A percentile compares a stretch with the other conserved stretches of the same genome.
These are phyloP conservation scores for Ceriops decandra DNA, from an alignment of 345 rosid species.

Conservation along the genomic window DNA sequence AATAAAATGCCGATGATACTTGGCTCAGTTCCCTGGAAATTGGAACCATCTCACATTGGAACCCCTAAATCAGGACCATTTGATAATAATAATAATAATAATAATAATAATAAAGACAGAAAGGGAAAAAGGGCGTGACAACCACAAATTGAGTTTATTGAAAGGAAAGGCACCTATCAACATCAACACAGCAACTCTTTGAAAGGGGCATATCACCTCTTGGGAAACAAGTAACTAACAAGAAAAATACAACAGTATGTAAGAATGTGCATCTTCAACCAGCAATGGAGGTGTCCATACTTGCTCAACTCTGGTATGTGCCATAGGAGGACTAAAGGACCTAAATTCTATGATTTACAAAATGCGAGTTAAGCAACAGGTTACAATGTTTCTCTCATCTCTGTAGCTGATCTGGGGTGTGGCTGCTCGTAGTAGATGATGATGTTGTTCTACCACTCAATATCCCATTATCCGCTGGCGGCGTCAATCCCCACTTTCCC, in stretches of 20 bases:
- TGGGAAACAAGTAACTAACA: not conserved
- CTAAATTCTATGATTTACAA: conserved; percentile 27
- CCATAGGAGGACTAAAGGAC: conserved; percentile 17
- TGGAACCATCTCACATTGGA: too few species aligned
- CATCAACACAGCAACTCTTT: conserved; percentile 17
- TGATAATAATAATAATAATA: not conserved
- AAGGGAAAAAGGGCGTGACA: not conserved
- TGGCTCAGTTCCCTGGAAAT: too few species aligned
- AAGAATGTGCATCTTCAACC: conserved; percentile 22
- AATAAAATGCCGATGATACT: too few species aligned
- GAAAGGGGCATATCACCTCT: conserved; percentile 3
- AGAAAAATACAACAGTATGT: not conserved
- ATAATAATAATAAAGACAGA: not conserved
- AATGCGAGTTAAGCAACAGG: conserved; percentile 7
- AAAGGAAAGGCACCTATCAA: conserved; percentile 3
- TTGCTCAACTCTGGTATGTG: conserved; percentile 12
- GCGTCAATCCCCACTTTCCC: conserved; percentile 66
- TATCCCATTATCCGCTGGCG: conserved; percentile 60
- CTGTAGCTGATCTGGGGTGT: conserved; percentile 61
- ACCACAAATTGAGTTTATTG: conserved; percentile 15
- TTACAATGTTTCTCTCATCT: conserved; percentile 38
- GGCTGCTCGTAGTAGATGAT: conserved; percentile 75
- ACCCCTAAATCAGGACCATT: not conserved
- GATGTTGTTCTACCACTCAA: conserved; percentile 60
- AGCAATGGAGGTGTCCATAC: conserved; percentile 14